Evolutionary conservation across 2,329 filamentous ascomycete species (phyloP).

Genomic region (Graphiopsis chlorocephala): DNA sequence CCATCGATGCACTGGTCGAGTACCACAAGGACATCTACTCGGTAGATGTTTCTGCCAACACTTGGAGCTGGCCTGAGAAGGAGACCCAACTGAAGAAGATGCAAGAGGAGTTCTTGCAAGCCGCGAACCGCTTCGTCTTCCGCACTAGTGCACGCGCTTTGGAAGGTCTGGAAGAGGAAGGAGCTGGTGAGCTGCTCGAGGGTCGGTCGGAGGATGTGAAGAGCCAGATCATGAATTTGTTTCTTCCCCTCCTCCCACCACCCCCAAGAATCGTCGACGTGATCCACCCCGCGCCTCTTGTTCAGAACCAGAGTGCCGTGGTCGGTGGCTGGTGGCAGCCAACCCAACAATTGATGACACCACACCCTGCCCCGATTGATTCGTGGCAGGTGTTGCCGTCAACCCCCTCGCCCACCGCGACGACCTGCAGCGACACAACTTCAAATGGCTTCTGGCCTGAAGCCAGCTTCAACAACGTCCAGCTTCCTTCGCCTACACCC

Average conservation of each 20-base stretch:
- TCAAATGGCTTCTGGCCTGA: slow-evolving; percentile 74
- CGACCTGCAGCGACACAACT: slow-evolving; percentile 69
- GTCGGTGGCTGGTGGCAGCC: slow-evolving; percentile 71
- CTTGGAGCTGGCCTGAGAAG: slow-evolving; percentile 95
- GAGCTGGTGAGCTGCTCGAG: slow-evolving; percentile 85
- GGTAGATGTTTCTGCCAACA: slow-evolving; percentile 81
- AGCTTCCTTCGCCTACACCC: slow-evolving; percentile 72
- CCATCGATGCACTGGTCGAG: slow-evolving; percentile 88
- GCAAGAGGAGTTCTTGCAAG: slow-evolving; percentile 93
- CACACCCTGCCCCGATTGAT: slow-evolving; percentile 70
- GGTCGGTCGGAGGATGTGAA: slow-evolving; percentile 94
- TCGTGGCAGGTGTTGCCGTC: slow-evolving; percentile 90
- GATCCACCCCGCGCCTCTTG: slow-evolving; percentile 77
- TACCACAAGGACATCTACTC: slow-evolving; percentile 97
- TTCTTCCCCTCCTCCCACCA: slow-evolving; percentile 80
- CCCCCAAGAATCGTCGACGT: slow-evolving; percentile 87
- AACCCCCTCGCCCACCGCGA: slow-evolving; percentile 69
- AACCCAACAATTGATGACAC: slow-evolving; percentile 56
- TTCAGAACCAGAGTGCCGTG: slow-evolving; percentile 70
- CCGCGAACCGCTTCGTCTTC: slow-evolving; percentile 96
- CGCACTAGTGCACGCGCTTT: slow-evolving; percentile 83
- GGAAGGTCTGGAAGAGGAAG: slow-evolving; percentile 95
- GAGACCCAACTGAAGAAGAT: slow-evolving; percentile 94
- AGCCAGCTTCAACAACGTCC: slow-evolving; percentile 69
- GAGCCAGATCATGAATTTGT: slow-evolving; percentile 75